Conservation (phyloP, 2,329 filamentous ascomycete genomes). For the Chaetomium sp. region DNA sequence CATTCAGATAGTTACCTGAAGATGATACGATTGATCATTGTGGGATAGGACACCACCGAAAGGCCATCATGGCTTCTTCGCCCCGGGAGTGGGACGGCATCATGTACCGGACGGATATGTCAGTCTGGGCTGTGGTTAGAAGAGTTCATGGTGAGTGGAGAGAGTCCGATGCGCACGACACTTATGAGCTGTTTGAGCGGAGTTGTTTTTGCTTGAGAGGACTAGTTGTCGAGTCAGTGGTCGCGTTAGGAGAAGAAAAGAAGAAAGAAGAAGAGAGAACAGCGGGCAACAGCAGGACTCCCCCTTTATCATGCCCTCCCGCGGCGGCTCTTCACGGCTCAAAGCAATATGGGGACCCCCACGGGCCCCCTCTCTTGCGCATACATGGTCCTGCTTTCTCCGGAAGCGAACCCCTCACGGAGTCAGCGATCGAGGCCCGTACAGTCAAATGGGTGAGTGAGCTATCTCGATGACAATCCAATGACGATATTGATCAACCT, state of each 20-base stretch:
- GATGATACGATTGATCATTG: constrained; percentile 34
- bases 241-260: neutral
- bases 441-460: neutral
- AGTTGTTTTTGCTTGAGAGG: too few species aligned
- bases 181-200: constrained; percentile 13
- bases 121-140: constrained; percentile 24
- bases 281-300: neutral
- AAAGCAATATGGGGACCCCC: constrained; percentile 16
- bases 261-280: neutral
- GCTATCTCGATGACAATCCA: constrained; percentile 12
- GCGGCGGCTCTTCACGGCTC: constrained; percentile 21
- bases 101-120: constrained; percentile 23
- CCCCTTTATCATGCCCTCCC: neutral
- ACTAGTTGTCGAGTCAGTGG: neutral
- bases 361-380: constrained; percentile 14
- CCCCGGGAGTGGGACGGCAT: constrained; percentile 16
- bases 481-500: constrained; percentile 23
- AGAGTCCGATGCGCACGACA: constrained; percentile 22
- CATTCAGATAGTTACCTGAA: constrained; percentile 42
- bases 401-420: constrained; percentile 13
- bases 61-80: constrained; percentile 30
- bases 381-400: neutral
- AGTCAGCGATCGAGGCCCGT: neutral
- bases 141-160: neutral
- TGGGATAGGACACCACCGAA: constrained; percentile 33